These are phyloP conservation scores for Capsicum rhomboideum DNA, from an alignment of 257 asterid genomes.

Conservation along the genomic window DNA sequence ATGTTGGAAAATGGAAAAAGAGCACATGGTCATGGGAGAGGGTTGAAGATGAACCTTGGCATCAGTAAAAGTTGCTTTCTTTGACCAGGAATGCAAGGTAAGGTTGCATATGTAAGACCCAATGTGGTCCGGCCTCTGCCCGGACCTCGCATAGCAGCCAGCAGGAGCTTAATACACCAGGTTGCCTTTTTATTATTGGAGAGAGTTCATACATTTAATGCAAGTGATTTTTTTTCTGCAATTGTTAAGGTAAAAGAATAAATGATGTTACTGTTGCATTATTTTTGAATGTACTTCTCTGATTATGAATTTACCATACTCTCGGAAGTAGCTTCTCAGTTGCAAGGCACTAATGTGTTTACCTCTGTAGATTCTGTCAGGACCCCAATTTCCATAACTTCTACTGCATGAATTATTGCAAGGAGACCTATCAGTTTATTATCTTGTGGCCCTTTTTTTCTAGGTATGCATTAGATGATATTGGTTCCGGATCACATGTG, in stretches of 20 bases:
- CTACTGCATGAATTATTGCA: not conserved
- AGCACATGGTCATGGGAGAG: not conserved
- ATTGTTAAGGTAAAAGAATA: not conserved
- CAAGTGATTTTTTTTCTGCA: not conserved
- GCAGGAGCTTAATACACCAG: not conserved
- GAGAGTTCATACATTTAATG: not conserved
- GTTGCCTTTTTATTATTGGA: not conserved
- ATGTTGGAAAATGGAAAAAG: not conserved
- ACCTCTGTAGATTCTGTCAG: not conserved
- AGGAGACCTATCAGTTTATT: not conserved
- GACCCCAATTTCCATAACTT: not conserved
- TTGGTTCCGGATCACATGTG: conserved; percentile 95
- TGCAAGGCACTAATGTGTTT: not conserved
- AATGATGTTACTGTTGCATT: not conserved
- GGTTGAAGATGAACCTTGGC: not conserved
- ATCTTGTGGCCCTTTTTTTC: not conserved
- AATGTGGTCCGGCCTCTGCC: not conserved
- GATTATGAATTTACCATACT: not conserved
- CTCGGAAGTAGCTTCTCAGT: not conserved
- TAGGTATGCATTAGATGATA: conserved; percentile 64
- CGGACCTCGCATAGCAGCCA: not conserved
- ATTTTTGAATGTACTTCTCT: not conserved
- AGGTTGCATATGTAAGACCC: not conserved
- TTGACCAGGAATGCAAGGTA: not conserved
- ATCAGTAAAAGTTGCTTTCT: not conserved